Conservation (phyloP, 176 grass and related monocot species). For the Oryza meyeriana region DNA sequence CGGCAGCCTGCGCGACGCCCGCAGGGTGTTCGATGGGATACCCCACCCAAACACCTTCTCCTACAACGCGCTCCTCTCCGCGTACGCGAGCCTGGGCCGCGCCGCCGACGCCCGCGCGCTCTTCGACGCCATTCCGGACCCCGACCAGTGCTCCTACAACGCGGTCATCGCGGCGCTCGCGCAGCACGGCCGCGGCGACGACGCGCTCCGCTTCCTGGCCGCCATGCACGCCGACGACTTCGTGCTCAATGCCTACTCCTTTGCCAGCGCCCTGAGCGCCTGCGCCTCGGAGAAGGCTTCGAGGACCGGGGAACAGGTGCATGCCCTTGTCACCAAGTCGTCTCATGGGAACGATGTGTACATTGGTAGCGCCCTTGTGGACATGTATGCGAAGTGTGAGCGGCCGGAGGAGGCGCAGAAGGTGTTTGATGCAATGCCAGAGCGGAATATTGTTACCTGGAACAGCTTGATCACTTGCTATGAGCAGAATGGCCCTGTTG, state of each 20-base stretch:
- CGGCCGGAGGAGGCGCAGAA: slow-evolving; percentile 16
- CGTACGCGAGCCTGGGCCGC: slow-evolving; percentile 27
- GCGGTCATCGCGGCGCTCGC: slow-evolving; percentile 33
- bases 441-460: slow-evolving; percentile 41
- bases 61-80: slow-evolving; percentile 41
- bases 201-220: slow-evolving; percentile 32
- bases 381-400: slow-evolving; percentile 4
- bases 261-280: slow-evolving; percentile 36
- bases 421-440: slow-evolving; percentile 28
- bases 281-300: slow-evolving; percentile 16
- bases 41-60: slow-evolving; percentile 43
- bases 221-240: slow-evolving; percentile 41
- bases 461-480: slow-evolving; percentile 45
- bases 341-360: slow-evolving; percentile 21
- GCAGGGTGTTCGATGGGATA: slow-evolving; percentile 48
- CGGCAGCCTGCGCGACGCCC: slow-evolving; percentile 36
- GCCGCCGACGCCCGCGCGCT: slow-evolving; percentile 29
- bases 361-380: slow-evolving; percentile 14
- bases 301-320: slow-evolving; percentile 26
- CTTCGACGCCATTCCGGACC: slow-evolving; percentile 39
- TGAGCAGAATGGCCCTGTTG: slow-evolving; percentile 39
- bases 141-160: slow-evolving; percentile 57
- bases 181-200: slow-evolving; percentile 25
- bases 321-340: slow-evolving; percentile 26
- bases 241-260: slow-evolving; percentile 31